These are phyloP conservation scores for Malus asiatica DNA, from an alignment of 306 rosid genomes.

Conservation along the genomic window DNA sequence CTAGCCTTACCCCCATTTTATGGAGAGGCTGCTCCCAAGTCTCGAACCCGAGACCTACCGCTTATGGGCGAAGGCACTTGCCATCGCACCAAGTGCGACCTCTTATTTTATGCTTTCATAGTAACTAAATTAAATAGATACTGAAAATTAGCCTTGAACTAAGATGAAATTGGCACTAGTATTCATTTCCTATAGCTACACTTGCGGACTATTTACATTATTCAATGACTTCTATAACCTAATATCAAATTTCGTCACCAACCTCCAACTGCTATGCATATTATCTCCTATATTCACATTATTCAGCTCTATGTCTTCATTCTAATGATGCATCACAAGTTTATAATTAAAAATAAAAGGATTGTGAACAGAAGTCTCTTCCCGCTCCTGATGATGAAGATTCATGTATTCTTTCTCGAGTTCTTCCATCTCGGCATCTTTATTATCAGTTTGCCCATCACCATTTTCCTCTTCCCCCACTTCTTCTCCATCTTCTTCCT, in stretches of 20 bases:
- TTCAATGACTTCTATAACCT: neutral
- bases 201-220: neutral
- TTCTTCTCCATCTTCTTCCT: slow-evolving; percentile 28
- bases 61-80: too few species aligned
- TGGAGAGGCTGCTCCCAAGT: too few species aligned
- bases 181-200: too few species aligned
- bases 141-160: too few species aligned
- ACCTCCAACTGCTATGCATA: neutral
- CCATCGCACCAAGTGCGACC: too few species aligned
- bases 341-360: neutral
- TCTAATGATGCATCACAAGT: neutral
- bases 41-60: too few species aligned
- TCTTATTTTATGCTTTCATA: too few species aligned
- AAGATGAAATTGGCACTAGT: too few species aligned
- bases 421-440: slow-evolving; percentile 65
- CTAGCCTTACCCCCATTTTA: too few species aligned
- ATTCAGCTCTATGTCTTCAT: too few species aligned
- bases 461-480: slow-evolving; percentile 18
- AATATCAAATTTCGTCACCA: too few species aligned
- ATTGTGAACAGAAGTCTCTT: slow-evolving; percentile 19
- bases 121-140: too few species aligned
- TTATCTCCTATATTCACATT: neutral
- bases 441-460: slow-evolving; percentile 9
- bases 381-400: slow-evolving; percentile 66
- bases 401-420: slow-evolving; percentile 66